These are phyloP conservation scores for Gloeostereum incarnatum DNA, from an alignment of 768 basidiomycete genomes.

Conservation along the genomic window DNA sequence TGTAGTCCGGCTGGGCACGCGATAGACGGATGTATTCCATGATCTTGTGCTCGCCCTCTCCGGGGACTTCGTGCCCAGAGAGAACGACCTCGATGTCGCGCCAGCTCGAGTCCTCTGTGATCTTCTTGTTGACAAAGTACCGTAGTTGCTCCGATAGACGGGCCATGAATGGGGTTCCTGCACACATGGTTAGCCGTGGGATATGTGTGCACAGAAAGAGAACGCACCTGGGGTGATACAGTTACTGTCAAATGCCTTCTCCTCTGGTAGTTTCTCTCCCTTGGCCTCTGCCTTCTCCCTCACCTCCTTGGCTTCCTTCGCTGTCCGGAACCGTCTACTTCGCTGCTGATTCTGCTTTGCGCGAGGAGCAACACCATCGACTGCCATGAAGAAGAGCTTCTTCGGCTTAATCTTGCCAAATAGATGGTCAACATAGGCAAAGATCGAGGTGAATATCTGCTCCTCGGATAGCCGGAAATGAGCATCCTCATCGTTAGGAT, in stretches of 20 bases:
- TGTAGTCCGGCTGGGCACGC: slow-evolving; percentile 92
- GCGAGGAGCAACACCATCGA: slow-evolving; percentile 94
- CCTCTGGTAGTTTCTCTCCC: slow-evolving; percentile 85
- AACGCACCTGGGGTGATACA: slow-evolving; percentile 92
- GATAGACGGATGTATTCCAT: slow-evolving; percentile 97
- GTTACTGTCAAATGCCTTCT: slow-evolving; percentile 97
- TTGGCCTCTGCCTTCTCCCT: slow-evolving; percentile 80
- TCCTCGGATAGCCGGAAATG: slow-evolving; percentile 95
- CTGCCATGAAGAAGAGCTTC: slow-evolving; percentile 98
- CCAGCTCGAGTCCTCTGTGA: slow-evolving; percentile 95
- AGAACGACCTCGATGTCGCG: slow-evolving; percentile 84
- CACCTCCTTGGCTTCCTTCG: slow-evolving; percentile 84
- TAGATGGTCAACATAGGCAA: slow-evolving; percentile 92
- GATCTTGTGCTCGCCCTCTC: slow-evolving; percentile 99
- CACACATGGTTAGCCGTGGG: too few relatives aligned
- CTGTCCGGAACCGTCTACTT: slow-evolving; percentile 86
- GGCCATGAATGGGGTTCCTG: slow-evolving; percentile 96
- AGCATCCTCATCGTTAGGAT: slow-evolving; percentile 94
- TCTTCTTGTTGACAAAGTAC: slow-evolving; percentile 98
- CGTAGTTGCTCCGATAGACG: slow-evolving; percentile 84
- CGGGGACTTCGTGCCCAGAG: slow-evolving; percentile 96
- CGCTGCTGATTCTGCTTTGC: slow-evolving; percentile 99
- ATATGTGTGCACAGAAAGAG: neutral
- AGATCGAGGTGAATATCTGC: slow-evolving; percentile 95
- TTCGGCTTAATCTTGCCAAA: slow-evolving; percentile 97